phyloP scores from a whole-genome alignment of 176 grass and related monocot genomes.

The Tuctoria greenei region DNA sequence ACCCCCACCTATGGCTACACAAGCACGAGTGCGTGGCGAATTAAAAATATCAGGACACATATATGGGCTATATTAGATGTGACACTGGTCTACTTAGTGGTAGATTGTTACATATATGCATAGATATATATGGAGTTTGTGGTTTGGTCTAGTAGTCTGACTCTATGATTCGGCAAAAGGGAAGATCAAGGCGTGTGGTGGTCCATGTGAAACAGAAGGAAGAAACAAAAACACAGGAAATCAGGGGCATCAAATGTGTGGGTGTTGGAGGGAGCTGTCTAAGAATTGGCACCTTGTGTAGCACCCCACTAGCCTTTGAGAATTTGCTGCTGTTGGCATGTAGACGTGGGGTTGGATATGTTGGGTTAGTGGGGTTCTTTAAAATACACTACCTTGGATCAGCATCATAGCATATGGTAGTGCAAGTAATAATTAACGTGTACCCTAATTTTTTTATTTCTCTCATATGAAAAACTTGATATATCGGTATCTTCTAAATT shows the following conservation, averaged over 20 bases:
- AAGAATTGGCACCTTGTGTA: slow-evolving; percentile 37
- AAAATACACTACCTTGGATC: slow-evolving; percentile 54
- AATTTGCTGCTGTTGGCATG: slow-evolving; percentile 31
- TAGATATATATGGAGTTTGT: background rate
- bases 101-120: slow-evolving; percentile 9
- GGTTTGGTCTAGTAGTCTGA: slow-evolving; percentile 3
- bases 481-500: background rate
- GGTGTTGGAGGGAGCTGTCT: slow-evolving; percentile 35
- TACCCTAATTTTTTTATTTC: background rate
- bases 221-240: slow-evolving; percentile 22
- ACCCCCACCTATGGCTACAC: slow-evolving; percentile 14
- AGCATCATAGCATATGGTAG: slow-evolving; percentile 22
- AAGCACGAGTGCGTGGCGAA: slow-evolving; percentile 22
- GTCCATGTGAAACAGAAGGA: slow-evolving; percentile 26
- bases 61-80: slow-evolving; percentile 52
- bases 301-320: slow-evolving; percentile 31
- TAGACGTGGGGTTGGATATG: slow-evolving; percentile 35
- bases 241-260: slow-evolving; percentile 7
- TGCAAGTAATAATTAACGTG: background rate
- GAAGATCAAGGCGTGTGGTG: background rate
- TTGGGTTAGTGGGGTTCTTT: slow-evolving; percentile 58
- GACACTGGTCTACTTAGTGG: slow-evolving; percentile 36
- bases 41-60: slow-evolving; percentile 25
- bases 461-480: too few relatives aligned
- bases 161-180: slow-evolving; percentile 35